Percentiles rank a stretch among this genome's conserved stretches.
phyloP scores from a whole-genome alignment of 1,284 basidiomycete genomes.

The Cronartium ribicola region DNA sequence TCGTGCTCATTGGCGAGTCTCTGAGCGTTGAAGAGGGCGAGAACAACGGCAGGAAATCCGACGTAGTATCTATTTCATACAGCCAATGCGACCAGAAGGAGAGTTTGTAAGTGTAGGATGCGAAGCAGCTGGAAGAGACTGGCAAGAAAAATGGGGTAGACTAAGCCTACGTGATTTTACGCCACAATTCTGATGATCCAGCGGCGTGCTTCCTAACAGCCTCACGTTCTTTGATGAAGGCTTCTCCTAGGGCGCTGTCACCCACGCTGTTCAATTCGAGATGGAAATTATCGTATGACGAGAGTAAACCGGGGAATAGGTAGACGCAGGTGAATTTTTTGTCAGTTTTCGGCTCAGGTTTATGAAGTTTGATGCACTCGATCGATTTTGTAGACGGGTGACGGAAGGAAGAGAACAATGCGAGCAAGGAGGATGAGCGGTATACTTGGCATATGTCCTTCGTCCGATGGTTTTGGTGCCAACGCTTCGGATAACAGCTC shows the following conservation, averaged over 20 bases:
- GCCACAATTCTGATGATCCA: constrained; percentile 34
- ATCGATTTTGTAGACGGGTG: too few species aligned
- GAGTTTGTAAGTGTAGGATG: too few species aligned
- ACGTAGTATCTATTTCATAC: constrained; percentile 25
- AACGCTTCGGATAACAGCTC: background rate
- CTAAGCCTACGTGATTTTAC: constrained; percentile 32
- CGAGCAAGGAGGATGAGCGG: background rate
- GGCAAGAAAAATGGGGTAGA: too few species aligned
- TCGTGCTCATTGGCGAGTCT: constrained; percentile 34
- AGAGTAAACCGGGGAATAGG: too few species aligned
- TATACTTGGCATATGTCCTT: constrained; percentile 3
- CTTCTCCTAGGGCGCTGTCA: constrained; percentile 30
- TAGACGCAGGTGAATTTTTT: too few species aligned
- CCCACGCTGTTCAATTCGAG: constrained; percentile 7
- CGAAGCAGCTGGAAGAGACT: too few species aligned
- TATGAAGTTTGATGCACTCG: too few species aligned
- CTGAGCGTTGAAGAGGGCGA: constrained; percentile 33
- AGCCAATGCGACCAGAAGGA: background rate
- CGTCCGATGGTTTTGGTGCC: background rate
- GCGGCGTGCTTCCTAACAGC: constrained; percentile 31
- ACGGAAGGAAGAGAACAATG: background rate
- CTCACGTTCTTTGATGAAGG: constrained; percentile 39
- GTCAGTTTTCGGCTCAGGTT: too few species aligned
- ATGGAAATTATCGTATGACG: too few species aligned
- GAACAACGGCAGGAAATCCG: constrained; percentile 33